Evolutionary conservation across 2,329 filamentous ascomycete species (phyloP).

Genomic region (Zopfia rhizophila): DNA sequence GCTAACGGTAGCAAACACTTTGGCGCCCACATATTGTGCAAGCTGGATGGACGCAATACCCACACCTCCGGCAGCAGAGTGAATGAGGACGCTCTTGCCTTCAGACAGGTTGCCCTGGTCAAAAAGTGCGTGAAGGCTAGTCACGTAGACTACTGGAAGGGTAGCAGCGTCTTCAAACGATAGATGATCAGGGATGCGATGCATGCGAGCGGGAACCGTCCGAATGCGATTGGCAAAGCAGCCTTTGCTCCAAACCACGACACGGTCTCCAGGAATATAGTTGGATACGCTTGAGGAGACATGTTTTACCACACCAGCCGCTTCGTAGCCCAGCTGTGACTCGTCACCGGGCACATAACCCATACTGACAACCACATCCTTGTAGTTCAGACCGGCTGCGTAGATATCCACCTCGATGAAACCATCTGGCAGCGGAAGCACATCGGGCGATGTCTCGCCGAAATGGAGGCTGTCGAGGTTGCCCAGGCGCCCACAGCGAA

Average conservation of each 20-base stretch:
- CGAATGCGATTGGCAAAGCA: constrained; percentile 10
- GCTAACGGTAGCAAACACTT: constrained; percentile 24
- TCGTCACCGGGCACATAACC: constrained; percentile 38
- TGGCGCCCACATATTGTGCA: constrained; percentile 10
- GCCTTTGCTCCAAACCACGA: constrained; percentile 3
- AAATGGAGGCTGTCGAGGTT: constrained; percentile 22
- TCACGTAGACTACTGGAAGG: constrained; percentile 8
- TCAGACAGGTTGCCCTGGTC: constrained; percentile 27
- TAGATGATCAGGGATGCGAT: constrained; percentile 18
- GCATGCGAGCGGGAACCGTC: constrained; percentile 6
- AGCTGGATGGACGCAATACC: constrained; percentile 31
- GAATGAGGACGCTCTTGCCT: constrained; percentile 41
- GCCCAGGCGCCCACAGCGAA: constrained; percentile 19
- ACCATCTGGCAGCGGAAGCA: constrained; percentile 17
- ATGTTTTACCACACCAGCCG: constrained; percentile 18
- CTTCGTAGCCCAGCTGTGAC: constrained; percentile 21
- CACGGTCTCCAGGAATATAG: constrained; percentile 6
- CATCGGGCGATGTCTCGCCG: constrained; percentile 7
- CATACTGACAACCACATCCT: constrained; percentile 23
- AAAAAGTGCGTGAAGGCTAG: constrained; percentile 25
- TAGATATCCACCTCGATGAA: constrained; percentile 42
- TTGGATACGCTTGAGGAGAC: constrained; percentile 4
- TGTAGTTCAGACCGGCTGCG: constrained; percentile 19
- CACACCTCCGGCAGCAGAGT: constrained; percentile 31
- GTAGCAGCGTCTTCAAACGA: constrained; percentile 28